phyloP scores from a whole-genome alignment of 805 yeast genomes.

The Lipomyces anomalus region DNA sequence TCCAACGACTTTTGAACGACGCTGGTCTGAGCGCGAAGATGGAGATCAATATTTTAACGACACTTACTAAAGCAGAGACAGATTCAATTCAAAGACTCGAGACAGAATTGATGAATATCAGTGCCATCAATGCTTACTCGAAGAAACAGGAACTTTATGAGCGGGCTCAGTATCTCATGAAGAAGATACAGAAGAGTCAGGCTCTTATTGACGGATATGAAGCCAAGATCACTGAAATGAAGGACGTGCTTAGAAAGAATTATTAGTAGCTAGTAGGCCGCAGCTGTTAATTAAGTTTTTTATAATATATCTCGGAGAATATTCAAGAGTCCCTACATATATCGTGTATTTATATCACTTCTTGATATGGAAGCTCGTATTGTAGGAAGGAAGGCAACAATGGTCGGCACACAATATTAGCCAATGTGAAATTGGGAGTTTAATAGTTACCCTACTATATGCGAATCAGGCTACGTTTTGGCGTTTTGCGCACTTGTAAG shows the following conservation, averaged over 20 bases:
- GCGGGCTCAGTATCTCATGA: not conserved
- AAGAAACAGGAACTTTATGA: not conserved
- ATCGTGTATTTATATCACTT: too few relatives aligned
- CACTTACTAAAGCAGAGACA: slow-evolving; percentile 54
- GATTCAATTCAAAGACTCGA: slow-evolving; percentile 60
- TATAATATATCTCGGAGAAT: too few relatives aligned
- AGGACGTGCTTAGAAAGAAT: not conserved
- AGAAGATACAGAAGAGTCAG: not conserved
- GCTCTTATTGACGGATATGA: not conserved
- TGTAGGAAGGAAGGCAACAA: too few relatives aligned
- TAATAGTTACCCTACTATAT: too few relatives aligned
- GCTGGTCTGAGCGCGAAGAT: slow-evolving; percentile 49
- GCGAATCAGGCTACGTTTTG: too few relatives aligned
- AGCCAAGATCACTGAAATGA: slow-evolving; percentile 1
- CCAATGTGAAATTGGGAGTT: too few relatives aligned
- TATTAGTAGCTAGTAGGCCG: too few relatives aligned
- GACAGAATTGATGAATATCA: slow-evolving; percentile 59
- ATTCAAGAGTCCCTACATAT: too few relatives aligned
- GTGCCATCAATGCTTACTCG: not conserved
- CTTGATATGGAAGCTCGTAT: too few relatives aligned
- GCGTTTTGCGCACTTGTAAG: too few relatives aligned
- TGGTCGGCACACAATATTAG: too few relatives aligned
- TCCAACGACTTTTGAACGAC: slow-evolving; percentile 57
- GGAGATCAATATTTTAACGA: slow-evolving; percentile 56
- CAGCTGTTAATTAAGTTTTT: too few relatives aligned